phyloP scores from a whole-genome alignment of 2,329 filamentous ascomycete genomes.

The Chrysoporthe puriensis region DNA sequence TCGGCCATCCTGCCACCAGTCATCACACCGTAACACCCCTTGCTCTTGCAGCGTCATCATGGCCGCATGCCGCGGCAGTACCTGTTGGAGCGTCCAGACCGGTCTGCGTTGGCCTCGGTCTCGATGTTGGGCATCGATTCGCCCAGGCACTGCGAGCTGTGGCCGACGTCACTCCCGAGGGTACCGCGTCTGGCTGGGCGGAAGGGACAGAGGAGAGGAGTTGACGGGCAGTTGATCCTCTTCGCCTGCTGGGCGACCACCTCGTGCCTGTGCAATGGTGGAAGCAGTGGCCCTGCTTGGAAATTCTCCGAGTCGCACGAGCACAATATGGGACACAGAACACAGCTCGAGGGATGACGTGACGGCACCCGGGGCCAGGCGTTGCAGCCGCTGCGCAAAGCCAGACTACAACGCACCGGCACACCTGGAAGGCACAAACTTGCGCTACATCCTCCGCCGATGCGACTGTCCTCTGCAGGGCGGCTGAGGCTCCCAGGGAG shows the following conservation, averaged over 20 bases:
- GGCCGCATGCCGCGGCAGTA: conserved; percentile 22
- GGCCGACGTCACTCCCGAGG: conserved; percentile 2
- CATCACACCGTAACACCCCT: conserved; percentile 2
- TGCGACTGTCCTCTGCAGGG: conserved; percentile 13
- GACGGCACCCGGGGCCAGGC: conserved; percentile 16
- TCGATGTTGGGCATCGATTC: conserved; percentile 4
- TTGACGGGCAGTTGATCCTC: background rate
- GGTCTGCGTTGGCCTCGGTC: conserved; percentile 8
- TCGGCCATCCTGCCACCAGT: background rate
- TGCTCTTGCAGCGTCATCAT: conserved; percentile 21
- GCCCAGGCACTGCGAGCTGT: background rate
- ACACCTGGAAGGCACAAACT: conserved; percentile 22
- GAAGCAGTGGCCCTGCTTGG: conserved; percentile 21
- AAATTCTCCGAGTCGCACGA: conserved; percentile 27
- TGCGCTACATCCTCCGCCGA: conserved; percentile 24
- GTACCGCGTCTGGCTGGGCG: background rate
- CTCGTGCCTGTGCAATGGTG: conserved; percentile 25
- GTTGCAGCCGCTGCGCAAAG: conserved; percentile 14
- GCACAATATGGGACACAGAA: conserved; percentile 8
- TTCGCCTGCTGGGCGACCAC: background rate
- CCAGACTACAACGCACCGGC: too few relatives aligned
- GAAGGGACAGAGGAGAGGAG: background rate
- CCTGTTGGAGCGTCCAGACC: conserved; percentile 4
- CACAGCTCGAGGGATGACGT: conserved; percentile 22
- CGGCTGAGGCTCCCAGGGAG: conserved; percentile 8